These are phyloP conservation scores for Trematosphaeria pertusa DNA, from an alignment of 2,329 filamentous ascomycete genomes.

Conservation along the genomic window DNA sequence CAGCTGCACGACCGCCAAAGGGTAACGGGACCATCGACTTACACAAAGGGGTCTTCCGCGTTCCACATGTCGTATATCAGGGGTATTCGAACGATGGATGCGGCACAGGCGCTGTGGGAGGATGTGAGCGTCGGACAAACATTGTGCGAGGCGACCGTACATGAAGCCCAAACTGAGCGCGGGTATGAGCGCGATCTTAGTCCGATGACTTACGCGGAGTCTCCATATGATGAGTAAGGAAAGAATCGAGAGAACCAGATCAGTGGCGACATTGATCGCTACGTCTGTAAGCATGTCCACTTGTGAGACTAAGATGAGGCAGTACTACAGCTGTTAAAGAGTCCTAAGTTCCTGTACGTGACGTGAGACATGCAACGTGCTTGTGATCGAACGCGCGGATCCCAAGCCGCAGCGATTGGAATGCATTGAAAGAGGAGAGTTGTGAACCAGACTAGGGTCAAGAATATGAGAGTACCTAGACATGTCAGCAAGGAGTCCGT, in stretches of 20 bases:
- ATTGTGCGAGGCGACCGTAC: slow-evolving; percentile 6
- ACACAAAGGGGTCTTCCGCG: slow-evolving; percentile 7
- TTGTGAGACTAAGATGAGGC: not conserved
- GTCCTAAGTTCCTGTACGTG: slow-evolving; percentile 53
- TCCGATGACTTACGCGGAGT: slow-evolving; percentile 44
- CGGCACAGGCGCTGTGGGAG: slow-evolving; percentile 46
- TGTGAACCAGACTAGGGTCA: slow-evolving; percentile 51
- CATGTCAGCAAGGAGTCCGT: slow-evolving; percentile 7
- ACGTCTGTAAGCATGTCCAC: not conserved
- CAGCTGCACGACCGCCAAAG: not conserved
- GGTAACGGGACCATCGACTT: slow-evolving; percentile 6
- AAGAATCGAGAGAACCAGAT: slow-evolving; percentile 44
- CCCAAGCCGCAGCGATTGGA: slow-evolving; percentile 56
- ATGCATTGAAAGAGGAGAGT: slow-evolving; percentile 56
- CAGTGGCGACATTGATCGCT: slow-evolving; percentile 41
- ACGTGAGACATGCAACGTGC: slow-evolving; percentile 34
- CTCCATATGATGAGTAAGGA: slow-evolving; percentile 49
- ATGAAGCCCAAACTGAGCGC: slow-evolving; percentile 43
- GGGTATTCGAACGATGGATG: slow-evolving; percentile 46
- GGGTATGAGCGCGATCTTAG: slow-evolving; percentile 38
- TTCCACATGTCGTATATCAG: slow-evolving; percentile 17
- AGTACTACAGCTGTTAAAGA: slow-evolving; percentile 52
- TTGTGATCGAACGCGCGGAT: slow-evolving; percentile 19
- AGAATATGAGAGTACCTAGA: slow-evolving; percentile 30
- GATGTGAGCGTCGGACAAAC: slow-evolving; percentile 3